These are phyloP conservation scores for Drechslerella dactyloides DNA, from an alignment of 2,329 filamentous ascomycete species.

Conservation along the genomic window DNA sequence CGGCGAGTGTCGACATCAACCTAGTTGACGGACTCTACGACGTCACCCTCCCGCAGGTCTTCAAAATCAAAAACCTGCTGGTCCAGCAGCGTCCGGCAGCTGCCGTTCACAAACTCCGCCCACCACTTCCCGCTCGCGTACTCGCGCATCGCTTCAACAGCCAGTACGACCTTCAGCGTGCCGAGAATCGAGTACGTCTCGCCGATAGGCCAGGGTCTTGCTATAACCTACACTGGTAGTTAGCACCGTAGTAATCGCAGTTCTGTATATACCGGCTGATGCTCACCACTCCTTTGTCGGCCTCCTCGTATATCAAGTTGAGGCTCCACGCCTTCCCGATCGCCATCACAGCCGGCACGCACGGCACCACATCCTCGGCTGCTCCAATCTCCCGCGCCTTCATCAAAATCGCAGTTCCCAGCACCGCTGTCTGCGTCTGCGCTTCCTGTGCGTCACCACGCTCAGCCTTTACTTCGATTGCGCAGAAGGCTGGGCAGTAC, in stretches of 20 bases:
- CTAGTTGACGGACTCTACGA: too few species aligned
- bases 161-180: slow-evolving; percentile 6
- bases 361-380: neutral
- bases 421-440: slow-evolving; percentile 3
- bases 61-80: too few species aligned
- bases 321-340: slow-evolving; percentile 6
- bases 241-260: too few species aligned
- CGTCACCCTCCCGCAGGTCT: too few species aligned
- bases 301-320: slow-evolving; percentile 7
- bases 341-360: neutral
- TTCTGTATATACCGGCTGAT: too few species aligned
- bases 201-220: slow-evolving; percentile 1
- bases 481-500: slow-evolving; percentile 8
- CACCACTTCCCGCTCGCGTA: slow-evolving; percentile 16
- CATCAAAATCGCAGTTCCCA: neutral
- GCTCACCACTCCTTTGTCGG: neutral
- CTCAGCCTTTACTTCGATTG: slow-evolving; percentile 10
- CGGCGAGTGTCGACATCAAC: too few species aligned
- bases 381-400: slow-evolving; percentile 4
- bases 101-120: slow-evolving; percentile 13
- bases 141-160: neutral
- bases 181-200: slow-evolving; percentile 7
- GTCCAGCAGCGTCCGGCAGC: neutral
- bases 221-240: neutral
- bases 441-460: slow-evolving; percentile 9